Base-by-base conservation (phyloP, 2,329 filamentous ascomycete genomes). In the Neofusicoccum kwambonambiense region DNA sequence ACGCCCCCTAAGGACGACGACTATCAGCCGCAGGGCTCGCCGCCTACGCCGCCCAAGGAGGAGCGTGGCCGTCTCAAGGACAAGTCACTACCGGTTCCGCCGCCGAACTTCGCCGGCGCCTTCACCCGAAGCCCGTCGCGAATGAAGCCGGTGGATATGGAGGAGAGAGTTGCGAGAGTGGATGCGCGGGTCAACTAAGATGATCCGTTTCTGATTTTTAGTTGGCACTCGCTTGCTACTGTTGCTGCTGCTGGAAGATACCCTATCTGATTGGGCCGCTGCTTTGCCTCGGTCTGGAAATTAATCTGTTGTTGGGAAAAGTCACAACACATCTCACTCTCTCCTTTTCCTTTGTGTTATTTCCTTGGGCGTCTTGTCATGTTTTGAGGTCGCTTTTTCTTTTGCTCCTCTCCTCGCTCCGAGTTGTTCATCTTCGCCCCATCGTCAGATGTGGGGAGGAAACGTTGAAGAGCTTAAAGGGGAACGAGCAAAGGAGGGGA, bases 41-140 rank as follows among this genome's bases (percentile, higher is more conserved):
- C 76, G 34, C 77, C 76, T 0, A 79, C 77, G 19, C 77, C 77
- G 17, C 77, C 77, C 4, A 79, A 79, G 64, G 77, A 79, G 64
- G 69, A 69, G 5, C 66, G 71, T 35, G 70, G 71, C n/a, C 66
- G 71, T 19, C 68, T 52, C 56, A 68, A 58, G 47, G 71, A 77
- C 51, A 78, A 78, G 67, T 71, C 76, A 44, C 63, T 78, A 12
- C 76, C 76, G 4, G 67, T 72, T 22, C 72, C 75, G 13, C 65
- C 58, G 17, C 64, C 75, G 35, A 52, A 54, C 50, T 64, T 58
- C 27, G 37, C 63, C 5, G 37, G 45, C 8, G 35, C 34, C 22
- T 64, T 64, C 54, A 45, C 63, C 8, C 70, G 70, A 19, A 74
- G 71, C 31, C 64, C 64, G 34, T 19, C 56, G 9, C 41, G 17